Evolutionary conservation across 352 stramenopile genomes (phyloP).

Genomic region (Phytophthora meadii): DNA sequence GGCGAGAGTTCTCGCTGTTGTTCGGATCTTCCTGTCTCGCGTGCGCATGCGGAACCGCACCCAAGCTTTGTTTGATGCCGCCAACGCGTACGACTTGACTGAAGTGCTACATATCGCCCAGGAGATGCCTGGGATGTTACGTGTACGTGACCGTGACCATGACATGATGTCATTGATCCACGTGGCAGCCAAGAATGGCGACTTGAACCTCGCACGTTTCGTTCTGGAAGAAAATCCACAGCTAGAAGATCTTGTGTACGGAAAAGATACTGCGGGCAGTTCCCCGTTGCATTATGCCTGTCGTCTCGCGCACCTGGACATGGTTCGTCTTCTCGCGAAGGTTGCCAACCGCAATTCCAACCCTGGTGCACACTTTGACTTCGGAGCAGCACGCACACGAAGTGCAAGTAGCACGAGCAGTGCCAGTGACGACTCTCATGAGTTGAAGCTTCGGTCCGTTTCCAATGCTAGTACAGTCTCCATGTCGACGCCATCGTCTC

Average conservation of each 20-base stretch:
- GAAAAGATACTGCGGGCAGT: slow-evolving; percentile 75
- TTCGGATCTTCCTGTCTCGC: slow-evolving; percentile 82
- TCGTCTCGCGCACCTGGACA: slow-evolving; percentile 80
- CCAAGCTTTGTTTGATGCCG: slow-evolving; percentile 77
- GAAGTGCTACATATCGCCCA: slow-evolving; percentile 84
- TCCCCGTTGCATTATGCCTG: slow-evolving; percentile 88
- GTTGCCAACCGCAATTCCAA: slow-evolving; percentile 86
- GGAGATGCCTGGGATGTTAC: slow-evolving; percentile 81
- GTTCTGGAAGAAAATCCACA: slow-evolving; percentile 82
- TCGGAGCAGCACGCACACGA: slow-evolving; percentile 53
- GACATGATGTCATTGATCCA: slow-evolving; percentile 91
- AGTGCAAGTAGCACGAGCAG: slow-evolving; percentile 77
- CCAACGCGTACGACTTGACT: slow-evolving; percentile 80
- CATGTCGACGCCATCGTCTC: slow-evolving; percentile 39
- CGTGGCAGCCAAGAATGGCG: slow-evolving; percentile 88
- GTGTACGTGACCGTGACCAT: slow-evolving; percentile 74
- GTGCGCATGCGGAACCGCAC: slow-evolving; percentile 86
- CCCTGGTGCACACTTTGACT: slow-evolving; percentile 55
- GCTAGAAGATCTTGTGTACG: slow-evolving; percentile 88
- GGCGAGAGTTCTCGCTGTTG: slow-evolving; percentile 71
- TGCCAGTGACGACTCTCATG: slow-evolving; percentile 43
- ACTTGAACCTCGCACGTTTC: slow-evolving; percentile 85
- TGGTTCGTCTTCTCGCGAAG: slow-evolving; percentile 86
- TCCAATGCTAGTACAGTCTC: slow-evolving; percentile 57
- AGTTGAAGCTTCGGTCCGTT: slow-evolving; percentile 67